Evolutionary conservation across 352 stramenopile genomes (phyloP).

Genomic region (Phytophthora colocasiae): DNA sequence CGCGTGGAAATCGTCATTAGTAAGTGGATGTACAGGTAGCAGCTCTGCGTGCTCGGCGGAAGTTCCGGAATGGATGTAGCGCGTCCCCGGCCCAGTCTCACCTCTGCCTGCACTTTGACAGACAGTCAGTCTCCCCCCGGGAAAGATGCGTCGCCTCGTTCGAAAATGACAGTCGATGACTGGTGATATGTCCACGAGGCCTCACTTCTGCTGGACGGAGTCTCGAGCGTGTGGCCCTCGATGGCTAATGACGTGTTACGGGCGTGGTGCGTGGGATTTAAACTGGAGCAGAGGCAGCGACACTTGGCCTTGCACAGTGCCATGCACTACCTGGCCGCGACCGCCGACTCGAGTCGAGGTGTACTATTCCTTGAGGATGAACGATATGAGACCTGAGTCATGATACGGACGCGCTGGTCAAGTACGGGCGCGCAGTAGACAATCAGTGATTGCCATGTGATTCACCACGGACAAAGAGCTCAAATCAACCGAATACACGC

Average conservation of each 20-base stretch:
- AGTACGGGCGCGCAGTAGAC: background rate
- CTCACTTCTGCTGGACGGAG: background rate
- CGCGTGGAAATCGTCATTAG: constrained; percentile 39
- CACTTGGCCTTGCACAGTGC: no score
- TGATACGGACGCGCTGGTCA: constrained; percentile 18
- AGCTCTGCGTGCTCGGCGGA: constrained; percentile 15
- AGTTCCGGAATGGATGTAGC: constrained; percentile 27
- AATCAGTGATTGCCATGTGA: no score
- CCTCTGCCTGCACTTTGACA: constrained; percentile 5
- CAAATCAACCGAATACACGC: no score
- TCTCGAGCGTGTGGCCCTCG: constrained; percentile 3
- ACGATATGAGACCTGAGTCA: constrained; percentile 33
- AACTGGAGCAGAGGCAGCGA: no score
- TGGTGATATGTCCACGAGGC: constrained; percentile 27
- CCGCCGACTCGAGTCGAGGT: background rate
- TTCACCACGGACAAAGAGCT: no score
- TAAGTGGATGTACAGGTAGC: constrained; percentile 4
- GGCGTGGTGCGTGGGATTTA: constrained; percentile 5
- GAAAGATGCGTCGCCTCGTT: constrained; percentile 21
- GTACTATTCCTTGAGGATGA: constrained; percentile 22
- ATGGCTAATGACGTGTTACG: constrained; percentile 36
- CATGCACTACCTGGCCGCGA: background rate
- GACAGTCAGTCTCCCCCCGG: constrained; percentile 1
- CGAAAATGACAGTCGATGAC: constrained; percentile 15
- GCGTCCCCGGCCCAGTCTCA: background rate